Conservation (phyloP, 2,329 filamentous ascomycete genomes). For the Aschersonia sp. region DNA sequence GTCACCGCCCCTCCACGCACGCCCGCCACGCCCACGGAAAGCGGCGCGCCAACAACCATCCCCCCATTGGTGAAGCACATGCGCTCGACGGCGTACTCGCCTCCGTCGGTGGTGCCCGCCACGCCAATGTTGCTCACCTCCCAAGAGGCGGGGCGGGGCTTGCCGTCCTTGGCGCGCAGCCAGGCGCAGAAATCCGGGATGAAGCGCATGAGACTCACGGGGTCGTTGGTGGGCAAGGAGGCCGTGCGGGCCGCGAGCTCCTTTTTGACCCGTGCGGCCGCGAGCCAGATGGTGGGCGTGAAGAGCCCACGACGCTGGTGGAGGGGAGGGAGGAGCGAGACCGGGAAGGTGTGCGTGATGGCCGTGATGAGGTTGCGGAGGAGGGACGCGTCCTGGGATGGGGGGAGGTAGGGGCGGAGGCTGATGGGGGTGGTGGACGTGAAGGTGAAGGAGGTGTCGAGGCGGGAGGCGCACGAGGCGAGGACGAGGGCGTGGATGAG, state of each 20-base stretch:
- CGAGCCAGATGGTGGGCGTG: constrained; percentile 23
- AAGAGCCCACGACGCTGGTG: constrained; percentile 4
- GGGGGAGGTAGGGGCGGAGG: constrained; percentile 23
- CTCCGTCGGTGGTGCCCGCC: constrained; percentile 9
- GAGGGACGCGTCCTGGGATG: constrained; percentile 10
- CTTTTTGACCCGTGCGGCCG: constrained; percentile 19
- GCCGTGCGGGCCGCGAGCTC: constrained; percentile 18
- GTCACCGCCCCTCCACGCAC: constrained; percentile 24
- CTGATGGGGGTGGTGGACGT: constrained; percentile 26
- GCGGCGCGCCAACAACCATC: constrained; percentile 24
- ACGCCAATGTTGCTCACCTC: constrained; percentile 39
- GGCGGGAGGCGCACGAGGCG: constrained; percentile 21
- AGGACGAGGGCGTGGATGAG: constrained; percentile 32
- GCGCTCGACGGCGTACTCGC: constrained; percentile 23
- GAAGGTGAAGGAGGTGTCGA: constrained; percentile 20
- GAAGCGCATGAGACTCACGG: constrained; percentile 24
- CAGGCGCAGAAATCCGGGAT: constrained; percentile 28
- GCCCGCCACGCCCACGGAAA: constrained; percentile 33
- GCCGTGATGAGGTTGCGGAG: constrained; percentile 27
- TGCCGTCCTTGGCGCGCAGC: constrained; percentile 26
- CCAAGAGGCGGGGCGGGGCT: constrained; percentile 27
- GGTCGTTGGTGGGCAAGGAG: constrained; percentile 26
- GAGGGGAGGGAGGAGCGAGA: constrained; percentile 10
- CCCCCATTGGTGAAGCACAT: constrained; percentile 35
- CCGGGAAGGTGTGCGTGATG: constrained; percentile 16